Conservation (phyloP, 106 monocot species). For the Platanthera guangdongensis region DNA sequence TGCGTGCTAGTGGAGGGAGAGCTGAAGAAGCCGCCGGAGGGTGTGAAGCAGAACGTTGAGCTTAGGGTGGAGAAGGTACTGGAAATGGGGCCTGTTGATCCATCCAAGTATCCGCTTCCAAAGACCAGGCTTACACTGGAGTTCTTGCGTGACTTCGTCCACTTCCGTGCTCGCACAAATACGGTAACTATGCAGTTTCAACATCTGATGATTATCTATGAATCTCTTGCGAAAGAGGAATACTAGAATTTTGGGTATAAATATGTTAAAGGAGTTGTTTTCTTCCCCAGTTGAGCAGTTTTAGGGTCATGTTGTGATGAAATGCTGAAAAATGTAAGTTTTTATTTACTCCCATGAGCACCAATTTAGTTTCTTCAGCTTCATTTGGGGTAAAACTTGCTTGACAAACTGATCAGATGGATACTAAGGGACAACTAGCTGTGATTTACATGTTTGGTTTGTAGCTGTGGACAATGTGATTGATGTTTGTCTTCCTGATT, state of each 20-base stretch:
- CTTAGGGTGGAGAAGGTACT: constrained; percentile 53
- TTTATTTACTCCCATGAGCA: neutral
- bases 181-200: constrained; percentile 24
- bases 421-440: neutral
- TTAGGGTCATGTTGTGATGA: neutral
- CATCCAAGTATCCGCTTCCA: constrained; percentile 68
- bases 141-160: constrained; percentile 67
- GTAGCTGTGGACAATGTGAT: neutral
- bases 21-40: constrained; percentile 84
- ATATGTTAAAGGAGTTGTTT: neutral
- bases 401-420: neutral
- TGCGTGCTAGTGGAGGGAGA: constrained; percentile 75
- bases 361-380: neutral
- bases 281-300: neutral
- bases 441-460: neutral
- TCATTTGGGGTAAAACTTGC: neutral
- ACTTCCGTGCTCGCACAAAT: constrained; percentile 81
- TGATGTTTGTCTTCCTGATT: neutral
- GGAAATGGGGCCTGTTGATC: constrained; percentile 59
- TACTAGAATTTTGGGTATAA: neutral
- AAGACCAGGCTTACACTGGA: constrained; percentile 80
- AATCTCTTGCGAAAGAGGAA: neutral
- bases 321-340: neutral
- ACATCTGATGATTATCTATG: neutral
- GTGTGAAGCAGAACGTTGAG: constrained; percentile 74